Percentiles rank a stretch among this genome's conserved stretches.
Evolutionary conservation across 129 eudicot genomes (phyloP).

Genomic region (Chrysanthemum seticuspe): DNA sequence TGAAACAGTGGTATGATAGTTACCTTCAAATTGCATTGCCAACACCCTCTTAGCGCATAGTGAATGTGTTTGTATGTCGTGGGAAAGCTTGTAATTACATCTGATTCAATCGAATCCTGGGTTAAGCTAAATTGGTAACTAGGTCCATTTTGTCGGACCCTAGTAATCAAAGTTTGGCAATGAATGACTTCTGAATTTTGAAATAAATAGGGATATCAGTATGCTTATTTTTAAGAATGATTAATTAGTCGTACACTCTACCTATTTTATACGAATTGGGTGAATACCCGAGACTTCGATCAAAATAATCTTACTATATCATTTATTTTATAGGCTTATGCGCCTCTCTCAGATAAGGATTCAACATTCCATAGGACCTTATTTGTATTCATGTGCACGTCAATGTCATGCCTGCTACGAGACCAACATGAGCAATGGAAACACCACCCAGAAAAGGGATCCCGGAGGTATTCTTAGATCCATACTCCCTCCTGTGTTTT

Average conservation of each 20-base stretch:
- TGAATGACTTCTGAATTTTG: slow-evolving; percentile 1
- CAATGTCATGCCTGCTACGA: slow-evolving; percentile 76
- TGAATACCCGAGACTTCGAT: not conserved
- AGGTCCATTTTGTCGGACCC: not conserved
- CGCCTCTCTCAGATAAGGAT: slow-evolving; percentile 67
- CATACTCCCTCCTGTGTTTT: not conserved
- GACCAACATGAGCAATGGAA: slow-evolving; percentile 96
- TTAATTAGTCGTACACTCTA: no score
- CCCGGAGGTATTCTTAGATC: slow-evolving; percentile 55
- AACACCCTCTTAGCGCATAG: no score
- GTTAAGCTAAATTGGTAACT: no score
- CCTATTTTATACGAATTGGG: not conserved
- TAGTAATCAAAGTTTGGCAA: not conserved
- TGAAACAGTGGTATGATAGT: no score
- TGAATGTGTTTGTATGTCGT: not conserved
- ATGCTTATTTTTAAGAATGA: no score
- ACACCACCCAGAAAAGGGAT: slow-evolving; percentile 51
- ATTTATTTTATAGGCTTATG: slow-evolving; percentile 51
- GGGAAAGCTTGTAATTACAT: no score
- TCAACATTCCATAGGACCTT: slow-evolving; percentile 75
- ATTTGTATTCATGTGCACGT: slow-evolving; percentile 76
- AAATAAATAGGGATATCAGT: not conserved
- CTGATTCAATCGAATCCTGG: no score
- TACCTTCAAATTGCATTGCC: no score
- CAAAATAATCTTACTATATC: not conserved